A percentile compares a stretch with the other conserved stretches of the same genome.
phyloP scores from a whole-genome alignment of 148 eudicot species.

The Euryodendron excelsum region DNA sequence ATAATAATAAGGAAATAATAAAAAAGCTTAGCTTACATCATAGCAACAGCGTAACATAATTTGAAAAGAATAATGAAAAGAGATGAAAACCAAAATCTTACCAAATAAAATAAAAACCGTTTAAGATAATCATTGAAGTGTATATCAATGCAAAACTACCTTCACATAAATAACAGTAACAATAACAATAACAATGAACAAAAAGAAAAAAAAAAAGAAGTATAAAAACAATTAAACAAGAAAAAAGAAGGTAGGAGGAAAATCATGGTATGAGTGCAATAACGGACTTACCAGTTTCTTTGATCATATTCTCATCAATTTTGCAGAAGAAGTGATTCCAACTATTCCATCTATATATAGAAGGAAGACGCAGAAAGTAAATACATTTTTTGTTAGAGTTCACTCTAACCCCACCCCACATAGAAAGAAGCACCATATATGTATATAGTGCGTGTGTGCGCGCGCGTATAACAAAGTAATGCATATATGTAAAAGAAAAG shows the following conservation, averaged over 20 bases:
- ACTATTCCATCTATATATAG: slow-evolving; percentile 54
- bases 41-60: background rate
- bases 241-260: background rate
- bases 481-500: too few relatives aligned
- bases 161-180: background rate
- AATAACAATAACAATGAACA: too few relatives aligned
- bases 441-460: too few relatives aligned
- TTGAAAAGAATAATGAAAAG: background rate
- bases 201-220: background rate
- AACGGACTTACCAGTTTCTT: slow-evolving; percentile 35
- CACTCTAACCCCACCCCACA: too few relatives aligned
- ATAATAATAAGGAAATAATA: too few relatives aligned
- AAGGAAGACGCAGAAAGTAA: background rate
- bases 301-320: slow-evolving; percentile 39
- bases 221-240: background rate
- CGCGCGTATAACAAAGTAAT: too few relatives aligned
- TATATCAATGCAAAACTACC: background rate
- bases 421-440: too few relatives aligned
- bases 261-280: background rate
- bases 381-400: too few relatives aligned
- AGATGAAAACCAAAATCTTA: background rate
- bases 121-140: background rate
- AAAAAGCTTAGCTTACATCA: background rate
- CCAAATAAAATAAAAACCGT: background rate
- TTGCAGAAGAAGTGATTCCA: slow-evolving; percentile 55